Base-by-base conservation (phyloP, 176 grass and related monocot species). In the Oropetium thomaeum region DNA sequence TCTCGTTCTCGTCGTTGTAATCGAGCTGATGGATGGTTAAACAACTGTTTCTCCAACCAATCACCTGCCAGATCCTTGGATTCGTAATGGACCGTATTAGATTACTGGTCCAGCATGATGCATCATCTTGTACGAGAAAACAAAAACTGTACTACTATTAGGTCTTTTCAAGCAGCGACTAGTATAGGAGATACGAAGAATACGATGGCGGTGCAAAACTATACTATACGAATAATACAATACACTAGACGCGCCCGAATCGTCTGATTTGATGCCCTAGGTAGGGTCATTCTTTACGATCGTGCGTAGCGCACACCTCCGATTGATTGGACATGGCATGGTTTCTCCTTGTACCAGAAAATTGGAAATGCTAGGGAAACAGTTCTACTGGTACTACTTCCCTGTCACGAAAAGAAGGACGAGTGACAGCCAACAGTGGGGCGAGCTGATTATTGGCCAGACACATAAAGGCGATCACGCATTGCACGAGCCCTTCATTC, bases 391-490 rank as follows among this genome's bases (percentile, higher is more conserved):
- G n/a, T n/a, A n/a, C 8, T 45, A 44, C 58, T 55, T 33, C 44
- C 2, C 28, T 11, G 52, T 67, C 64, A 47, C 12, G 5, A 39
- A 26, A 82, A 81, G 72, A 48, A 57, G 3, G 62, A 54, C 55
- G 38, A n/a, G 32, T 6, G 31, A 7, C 32, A 38, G 1, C 30
- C 81, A 38, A 37, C 60, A 68, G 51, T n/a, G 4, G 22, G 0
- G 71, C 3, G 44, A 29, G 5, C 42, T 4, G 65, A 67, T 27
- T 59, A 39, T 16, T 28, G 73, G 15, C 67, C 41, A 35, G 37
- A 59, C 74, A 78, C 17, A 61, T 15, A 83, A 78, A 53, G 83
- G 74, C 13, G 59, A 68, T 67, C 67, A 2, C 53, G 53, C 73
- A 75, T 23, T 32, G 35, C 53, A 41, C 65, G 19, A 4, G 61